Conservation (phyloP, 192 early-diverging fungal species). For the Coemansia sp. region DNA sequence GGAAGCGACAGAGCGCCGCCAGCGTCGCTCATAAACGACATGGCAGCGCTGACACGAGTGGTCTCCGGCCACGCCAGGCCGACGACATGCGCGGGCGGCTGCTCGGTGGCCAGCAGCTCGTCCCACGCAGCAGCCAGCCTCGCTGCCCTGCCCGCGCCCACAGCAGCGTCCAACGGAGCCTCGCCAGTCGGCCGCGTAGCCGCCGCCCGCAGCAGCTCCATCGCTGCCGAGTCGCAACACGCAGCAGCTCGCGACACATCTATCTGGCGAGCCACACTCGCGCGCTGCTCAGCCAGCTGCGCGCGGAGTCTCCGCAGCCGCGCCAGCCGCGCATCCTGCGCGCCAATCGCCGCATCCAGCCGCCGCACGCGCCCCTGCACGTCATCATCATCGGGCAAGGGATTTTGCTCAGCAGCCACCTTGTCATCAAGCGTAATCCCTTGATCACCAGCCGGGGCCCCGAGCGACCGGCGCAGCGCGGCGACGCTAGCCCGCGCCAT, state of each 20-base stretch:
- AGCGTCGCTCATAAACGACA: constrained; percentile 14
- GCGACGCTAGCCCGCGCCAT: constrained; percentile 43
- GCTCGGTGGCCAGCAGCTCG: constrained; percentile 9
- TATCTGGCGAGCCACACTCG: background rate
- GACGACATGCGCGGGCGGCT: constrained; percentile 7
- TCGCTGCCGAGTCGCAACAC: background rate
- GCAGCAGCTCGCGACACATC: background rate
- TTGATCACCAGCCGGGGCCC: background rate
- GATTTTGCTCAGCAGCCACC: background rate
- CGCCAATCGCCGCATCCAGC: constrained; percentile 4
- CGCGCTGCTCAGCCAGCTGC: constrained; percentile 35
- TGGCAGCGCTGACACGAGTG: no score
- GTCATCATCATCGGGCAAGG: no score
- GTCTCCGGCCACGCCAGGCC: background rate
- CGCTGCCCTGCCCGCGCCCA: constrained; percentile 3
- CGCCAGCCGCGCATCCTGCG: constrained; percentile 24
- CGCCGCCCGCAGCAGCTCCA: background rate
- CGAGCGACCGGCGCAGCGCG: constrained; percentile 18
- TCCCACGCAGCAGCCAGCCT: constrained; percentile 34
- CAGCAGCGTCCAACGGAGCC: background rate
- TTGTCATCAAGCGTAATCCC: background rate
- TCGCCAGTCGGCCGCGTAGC: background rate
- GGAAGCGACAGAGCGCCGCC: background rate
- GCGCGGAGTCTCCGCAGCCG: constrained; percentile 27
- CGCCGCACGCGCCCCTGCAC: background rate